Evolutionary conservation across 768 basidiomycete genomes (phyloP), one percentile per base, ranked within the genome.

Genomic region (Suillus decipiens): DNA sequence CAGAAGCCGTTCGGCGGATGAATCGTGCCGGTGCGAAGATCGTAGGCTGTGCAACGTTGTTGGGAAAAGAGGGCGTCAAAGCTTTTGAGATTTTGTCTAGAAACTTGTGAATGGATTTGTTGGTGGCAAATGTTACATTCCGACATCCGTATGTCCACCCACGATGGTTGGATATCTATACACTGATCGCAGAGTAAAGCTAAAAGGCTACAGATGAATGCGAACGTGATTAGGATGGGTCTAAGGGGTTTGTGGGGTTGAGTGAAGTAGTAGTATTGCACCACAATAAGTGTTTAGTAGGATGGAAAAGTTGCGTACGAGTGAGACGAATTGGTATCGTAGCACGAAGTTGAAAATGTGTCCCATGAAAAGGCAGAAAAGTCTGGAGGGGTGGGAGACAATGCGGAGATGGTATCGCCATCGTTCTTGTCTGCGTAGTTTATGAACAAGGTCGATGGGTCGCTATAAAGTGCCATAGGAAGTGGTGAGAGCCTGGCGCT

Each of bases 1-100:
- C 78, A 6, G 88, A 77, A 24, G 87, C 85, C 2, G 85, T 81
- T 14, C 72, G 76, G 59, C 80, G 93, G 61, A 95, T 95, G 92
- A 76, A 78, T n/a, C 78, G 78, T 53, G 91, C 86, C 11, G 93
- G 93, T 3, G 93, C 93, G 10, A 75, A 78, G 55, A 85, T 87
- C 1, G 87, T 95, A 6, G 94, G 85, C 15, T 81, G 82, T 67
- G 86, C 86, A 22, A 87, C 85, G 2, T 73, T 80, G 34, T 68
- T 87, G 33, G 87, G 87, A 1, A 82, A 79, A 65, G 73, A 85
- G 64, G 86, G 87, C 8, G 77, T 84, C 5, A 71, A 68, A 53
- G 86, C 84, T 14, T 88, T 87, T 64, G 79, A 85, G 67, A 79
- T 76, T 12, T 70, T 83, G 22, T 64, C 63, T 67, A 62, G 58